Evolutionary conservation across 106 monocot genomes (phyloP), one percentile per base, ranked within the genome.

Genomic region (Acanthochlamys bracteata): DNA sequence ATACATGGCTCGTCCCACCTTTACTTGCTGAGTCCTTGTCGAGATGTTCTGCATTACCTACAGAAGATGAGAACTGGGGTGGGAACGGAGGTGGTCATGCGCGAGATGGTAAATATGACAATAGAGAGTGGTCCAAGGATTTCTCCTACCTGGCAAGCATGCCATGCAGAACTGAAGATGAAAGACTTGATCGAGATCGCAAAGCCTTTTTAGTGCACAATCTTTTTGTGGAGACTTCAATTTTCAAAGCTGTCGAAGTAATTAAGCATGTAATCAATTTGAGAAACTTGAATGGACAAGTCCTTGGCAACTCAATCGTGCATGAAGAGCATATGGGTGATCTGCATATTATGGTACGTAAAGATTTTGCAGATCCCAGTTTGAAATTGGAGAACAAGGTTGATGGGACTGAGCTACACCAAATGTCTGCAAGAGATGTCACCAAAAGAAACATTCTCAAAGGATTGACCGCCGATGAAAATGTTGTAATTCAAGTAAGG

Each of bases 1-100:
- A 95, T 67, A 87, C 95, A 64, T 95, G 95, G 95, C 79, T 95
- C 55, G 72, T 80, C 9, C 95, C 95, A 42, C 95, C 90, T 25
- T 60, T 82, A 54, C 75, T 78, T 59, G 24, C 69, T 19, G 86
- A 95, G 10, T 63, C 82, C 20, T 69, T 76, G 23, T 79, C 61
- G 22, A 82, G 70, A 65, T 66, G 24, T 23, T 75, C 74, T 45
- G 69, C 76, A 23, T 62, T 95, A 39, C 90, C 95, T 15, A 56
- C 53, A 26, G 95, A 95, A 71, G 87, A 95, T 74, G 82, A 78
- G 65, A 87, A 71, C 14, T 95, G 95, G 95, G 84, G 84, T 15
- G 87, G 90, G 15, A 84, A 80, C 72, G 84, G 82, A 42, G 86
- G 84, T 61, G 94, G 86, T 45, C 71, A 76, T 68, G 79, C 67